Conservation (phyloP, 176 grass and related monocot species). For the Raddia guianensis region DNA sequence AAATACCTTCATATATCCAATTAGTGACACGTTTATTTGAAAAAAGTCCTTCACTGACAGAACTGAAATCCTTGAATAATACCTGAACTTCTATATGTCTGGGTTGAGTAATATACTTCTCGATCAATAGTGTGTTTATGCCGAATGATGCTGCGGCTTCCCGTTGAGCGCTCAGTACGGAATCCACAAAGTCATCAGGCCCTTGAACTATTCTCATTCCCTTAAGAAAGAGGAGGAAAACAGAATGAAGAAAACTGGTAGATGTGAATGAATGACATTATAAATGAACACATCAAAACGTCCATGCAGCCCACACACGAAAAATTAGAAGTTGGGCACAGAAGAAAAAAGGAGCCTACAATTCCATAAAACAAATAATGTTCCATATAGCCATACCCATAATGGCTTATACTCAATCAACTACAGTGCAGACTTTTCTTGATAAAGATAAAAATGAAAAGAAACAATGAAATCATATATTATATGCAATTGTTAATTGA, state of each 20-base stretch:
- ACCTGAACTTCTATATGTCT: conserved; percentile 97
- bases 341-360: background rate
- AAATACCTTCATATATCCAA: conserved; percentile 66
- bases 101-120: conserved; percentile 96
- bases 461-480: background rate
- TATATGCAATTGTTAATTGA: background rate
- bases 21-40: background rate
- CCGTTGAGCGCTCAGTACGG: conserved; percentile 75
- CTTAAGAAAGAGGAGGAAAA: conserved; percentile 46
- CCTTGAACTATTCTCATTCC: conserved; percentile 91
- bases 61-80: conserved; percentile 11
- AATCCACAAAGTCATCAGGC: conserved; percentile 76
- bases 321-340: background rate
- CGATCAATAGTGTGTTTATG: conserved; percentile 76
- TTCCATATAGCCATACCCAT: background rate
- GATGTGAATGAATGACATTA: background rate
- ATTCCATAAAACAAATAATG: background rate
- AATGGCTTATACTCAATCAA: background rate
- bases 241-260: background rate
- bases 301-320: too few relatives aligned
- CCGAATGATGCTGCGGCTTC: conserved; percentile 95
- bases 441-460: conserved; percentile 2
- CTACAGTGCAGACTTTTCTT: background rate
- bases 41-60: background rate
- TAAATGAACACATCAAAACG: background rate